phyloP scores from a whole-genome alignment of 805 yeast genomes.

The Kregervanrija delftensis region DNA sequence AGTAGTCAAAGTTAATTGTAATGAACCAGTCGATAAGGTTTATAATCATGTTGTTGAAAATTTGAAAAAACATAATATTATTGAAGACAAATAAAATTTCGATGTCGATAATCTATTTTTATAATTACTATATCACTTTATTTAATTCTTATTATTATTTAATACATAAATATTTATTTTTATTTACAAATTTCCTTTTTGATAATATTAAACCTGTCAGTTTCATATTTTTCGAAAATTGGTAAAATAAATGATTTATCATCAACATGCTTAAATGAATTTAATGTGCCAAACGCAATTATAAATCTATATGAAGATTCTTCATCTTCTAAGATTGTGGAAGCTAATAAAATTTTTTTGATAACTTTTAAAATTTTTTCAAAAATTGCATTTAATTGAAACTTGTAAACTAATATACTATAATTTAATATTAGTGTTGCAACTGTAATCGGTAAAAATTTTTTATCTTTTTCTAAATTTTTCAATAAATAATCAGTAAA shows the following conservation, averaged over 20 bases:
- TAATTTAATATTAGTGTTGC: slow-evolving; percentile 48
- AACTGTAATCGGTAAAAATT: slow-evolving; percentile 29
- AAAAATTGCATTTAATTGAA: slow-evolving; percentile 17
- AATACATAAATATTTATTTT: not conserved
- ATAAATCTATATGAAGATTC: slow-evolving; percentile 66
- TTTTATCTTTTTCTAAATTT: slow-evolving; percentile 17
- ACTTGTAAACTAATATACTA: slow-evolving; percentile 31
- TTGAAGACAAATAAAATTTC: slow-evolving; percentile 3
- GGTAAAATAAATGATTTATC: slow-evolving; percentile 5
- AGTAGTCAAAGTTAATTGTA: slow-evolving; percentile 75
- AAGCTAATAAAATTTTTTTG: slow-evolving; percentile 6
- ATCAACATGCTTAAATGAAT: slow-evolving; percentile 17
- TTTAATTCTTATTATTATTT: not conserved
- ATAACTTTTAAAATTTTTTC: slow-evolving; percentile 5
- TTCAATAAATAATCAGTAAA: slow-evolving; percentile 20
- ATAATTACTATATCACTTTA: not conserved
- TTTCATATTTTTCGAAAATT: slow-evolving; percentile 6
- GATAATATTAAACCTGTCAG: slow-evolving; percentile 16
- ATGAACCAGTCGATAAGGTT: slow-evolving; percentile 74
- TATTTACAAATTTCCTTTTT: slow-evolving; percentile 15
- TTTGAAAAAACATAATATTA: slow-evolving; percentile 38
- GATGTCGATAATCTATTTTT: not conserved
- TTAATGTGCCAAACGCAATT: slow-evolving; percentile 57
- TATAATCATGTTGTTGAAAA: slow-evolving; percentile 62
- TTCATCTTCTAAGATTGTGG: slow-evolving; percentile 29